Base-by-base conservation (phyloP, 352 stramenopile genomes). In the Pythium myriotylum region DNA sequence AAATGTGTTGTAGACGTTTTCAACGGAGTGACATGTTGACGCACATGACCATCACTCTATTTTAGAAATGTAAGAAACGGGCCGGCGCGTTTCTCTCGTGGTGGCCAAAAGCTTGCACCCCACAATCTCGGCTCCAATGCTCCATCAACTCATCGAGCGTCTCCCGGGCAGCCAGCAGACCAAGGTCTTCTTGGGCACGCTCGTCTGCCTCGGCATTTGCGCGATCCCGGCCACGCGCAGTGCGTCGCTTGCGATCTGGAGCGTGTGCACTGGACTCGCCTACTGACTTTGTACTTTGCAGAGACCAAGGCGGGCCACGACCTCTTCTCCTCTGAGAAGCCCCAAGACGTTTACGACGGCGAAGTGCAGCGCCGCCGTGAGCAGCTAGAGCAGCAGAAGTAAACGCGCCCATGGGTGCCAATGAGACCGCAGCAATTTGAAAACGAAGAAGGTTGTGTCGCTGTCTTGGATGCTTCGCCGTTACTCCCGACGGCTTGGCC, bases 281-380 rank as follows among this genome's bases (percentile, higher is more conserved):
- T 4, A 32, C 23, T 51, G 42, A 22, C n/a, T 24, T 24, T 51
- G 20, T 51, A 2, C 10, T 32, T 23, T 33, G 45, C 53, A 92
- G 82, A 91, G 60, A 88, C 81, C 61, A 90, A 91, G 65, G 72
- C 84, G 29, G 84, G 84, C 41, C 84, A 93, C 81, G 86, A 93
- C 53, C 76, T 92, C 39, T 93, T 93, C 60, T 94, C 86, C 39
- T 91, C 83, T 39, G 86, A 94, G 62, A 84, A 86, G 71, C 86
- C 86, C 35, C 84, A 92, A 63, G 84, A 82, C 7, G 79, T 94
- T 24, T 79, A 88, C 65, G 80, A 94, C 43, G 72, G 76, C 51
- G 84, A 94, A 63, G 48, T 83, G 37, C 54, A 92, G 59, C 73
- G 78, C 20, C 81, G 84, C 51, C 80, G 84, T 43, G 84, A 84